Conservation (phyloP, 306 rosid genomes). For the Vicia faba region DNA sequence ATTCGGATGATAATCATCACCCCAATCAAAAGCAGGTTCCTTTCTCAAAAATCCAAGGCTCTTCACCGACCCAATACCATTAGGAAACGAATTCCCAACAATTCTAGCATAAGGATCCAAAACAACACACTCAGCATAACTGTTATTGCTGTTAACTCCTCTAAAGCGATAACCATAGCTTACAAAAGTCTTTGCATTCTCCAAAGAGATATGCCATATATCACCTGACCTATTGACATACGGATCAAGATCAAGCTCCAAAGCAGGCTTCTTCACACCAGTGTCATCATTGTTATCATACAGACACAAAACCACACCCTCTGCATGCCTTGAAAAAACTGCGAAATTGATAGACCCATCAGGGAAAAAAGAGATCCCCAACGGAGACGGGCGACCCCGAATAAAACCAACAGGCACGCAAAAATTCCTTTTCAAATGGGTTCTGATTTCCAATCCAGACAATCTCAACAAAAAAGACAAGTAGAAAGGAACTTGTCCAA, state of each 20-base stretch:
- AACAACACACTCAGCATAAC: conserved; percentile 39
- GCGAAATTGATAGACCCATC: conserved; percentile 78
- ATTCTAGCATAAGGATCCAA: conserved; percentile 88
- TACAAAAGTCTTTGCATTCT: conserved; percentile 53
- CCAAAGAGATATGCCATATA: conserved; percentile 82
- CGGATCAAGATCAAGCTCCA: conserved; percentile 91
- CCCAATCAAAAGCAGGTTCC: conserved; percentile 82
- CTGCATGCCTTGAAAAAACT: conserved; percentile 67
- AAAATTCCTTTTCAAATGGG: conserved; percentile 70
- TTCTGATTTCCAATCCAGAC: conserved; percentile 55
- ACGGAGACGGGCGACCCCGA: conserved; percentile 62
- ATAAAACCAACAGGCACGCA: conserved; percentile 80
- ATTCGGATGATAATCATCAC: conserved; percentile 51
- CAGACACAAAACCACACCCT: conserved; percentile 79
- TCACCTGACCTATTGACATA: conserved; percentile 85
- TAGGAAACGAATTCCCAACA: conserved; percentile 47
- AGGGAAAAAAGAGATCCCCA: conserved; percentile 64
- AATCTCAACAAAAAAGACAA: conserved; percentile 67
- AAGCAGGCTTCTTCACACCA: conserved; percentile 59
- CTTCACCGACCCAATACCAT: conserved; percentile 44
- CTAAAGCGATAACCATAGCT: conserved; percentile 75
- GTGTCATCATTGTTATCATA: conserved; percentile 46
- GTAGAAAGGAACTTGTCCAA: conserved; percentile 64
- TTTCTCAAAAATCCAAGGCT: conserved; percentile 61
- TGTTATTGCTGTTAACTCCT: conserved; percentile 40